Conservation (phyloP, 441 rosid genomes). For the Populus hybrid region DNA sequence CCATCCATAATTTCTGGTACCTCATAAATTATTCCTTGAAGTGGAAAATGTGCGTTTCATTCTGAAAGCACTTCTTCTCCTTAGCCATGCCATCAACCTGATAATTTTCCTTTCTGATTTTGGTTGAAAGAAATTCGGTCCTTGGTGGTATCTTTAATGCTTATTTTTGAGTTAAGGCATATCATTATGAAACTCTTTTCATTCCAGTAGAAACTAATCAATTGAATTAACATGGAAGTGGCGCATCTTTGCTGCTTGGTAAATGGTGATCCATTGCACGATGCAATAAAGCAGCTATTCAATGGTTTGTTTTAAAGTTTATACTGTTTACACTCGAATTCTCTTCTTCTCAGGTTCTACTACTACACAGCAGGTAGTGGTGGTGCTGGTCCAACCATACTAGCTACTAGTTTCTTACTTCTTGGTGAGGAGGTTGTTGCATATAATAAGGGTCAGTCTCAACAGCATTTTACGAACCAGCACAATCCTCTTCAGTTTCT, state of each 20-base stretch:
- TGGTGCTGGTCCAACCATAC: constrained; percentile 94
- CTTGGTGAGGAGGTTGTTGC: constrained; percentile 91
- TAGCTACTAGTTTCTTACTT: constrained; percentile 90
- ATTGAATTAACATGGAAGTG: background rate
- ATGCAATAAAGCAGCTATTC: background rate
- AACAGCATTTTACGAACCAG: background rate
- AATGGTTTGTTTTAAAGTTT: background rate
- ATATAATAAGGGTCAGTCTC: constrained; percentile 65
- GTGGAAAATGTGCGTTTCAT: background rate
- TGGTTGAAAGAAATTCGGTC: background rate
- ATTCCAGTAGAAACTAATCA: background rate
- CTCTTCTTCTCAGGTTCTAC: constrained; percentile 58
- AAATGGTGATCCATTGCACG: background rate
- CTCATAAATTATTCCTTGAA: background rate
- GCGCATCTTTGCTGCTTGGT: background rate
- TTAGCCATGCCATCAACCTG: background rate
- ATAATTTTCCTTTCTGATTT: background rate
- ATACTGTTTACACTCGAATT: background rate
- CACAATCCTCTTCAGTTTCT: constrained; percentile 1
- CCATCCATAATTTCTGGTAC: background rate
- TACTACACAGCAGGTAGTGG: constrained; percentile 98
- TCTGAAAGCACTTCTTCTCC: background rate
- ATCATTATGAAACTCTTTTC: background rate
- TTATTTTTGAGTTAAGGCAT: background rate
- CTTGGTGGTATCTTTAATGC: background rate